Base-by-base conservation (phyloP, 768 basidiomycete species). In the Trametes elegans region DNA sequence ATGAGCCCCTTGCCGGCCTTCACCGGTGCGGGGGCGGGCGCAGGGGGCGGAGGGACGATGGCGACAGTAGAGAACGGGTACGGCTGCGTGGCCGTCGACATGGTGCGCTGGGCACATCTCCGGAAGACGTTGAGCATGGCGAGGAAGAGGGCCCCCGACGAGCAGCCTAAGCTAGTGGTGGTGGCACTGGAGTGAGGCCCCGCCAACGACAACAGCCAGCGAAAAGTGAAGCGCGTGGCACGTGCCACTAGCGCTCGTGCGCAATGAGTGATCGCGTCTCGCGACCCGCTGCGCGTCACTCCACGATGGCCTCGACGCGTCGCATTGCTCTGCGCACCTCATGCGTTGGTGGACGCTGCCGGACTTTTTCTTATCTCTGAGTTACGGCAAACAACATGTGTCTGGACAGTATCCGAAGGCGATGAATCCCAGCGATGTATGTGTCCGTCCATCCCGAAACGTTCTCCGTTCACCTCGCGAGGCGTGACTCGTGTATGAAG, bases 51-150 rank as follows among this genome's bases (percentile, higher is more conserved):
- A 18, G 76, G 78, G 27, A 82, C 71, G 29, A 87, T 74, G 28
- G 82, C 88, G 10, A 76, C 77, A 65, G 81, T 86, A 26, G 90
- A 88, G 73, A 89, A 93, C 21, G 88, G 85, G 65, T 93, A 93
- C 47, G 69, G 54, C 52, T 68, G 49, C 1, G 73, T 64, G 42
- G 73, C 70, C 19, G 81, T 81, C 28, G 82, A 74, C 71, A 81
- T 54, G 67, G 28, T 72, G 63, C 58, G 81, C 71, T 55, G 47
- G 18, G 71, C 62, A 35, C 73, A 70, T 57, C 62, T 63, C 49
- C 69, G 71, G 45, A 74, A 70, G 26, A 74, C 41, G 54, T 68
- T 74, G 61, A 72, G 66, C 69, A 76, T 76, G 60, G 55, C 38
- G 49, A 31, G n/a, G 29, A 32, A n/a, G n/a, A n/a, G 43, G n/a